phyloP scores from a whole-genome alignment of 2,329 filamentous ascomycete genomes.

The Colletotrichum costaricense region DNA sequence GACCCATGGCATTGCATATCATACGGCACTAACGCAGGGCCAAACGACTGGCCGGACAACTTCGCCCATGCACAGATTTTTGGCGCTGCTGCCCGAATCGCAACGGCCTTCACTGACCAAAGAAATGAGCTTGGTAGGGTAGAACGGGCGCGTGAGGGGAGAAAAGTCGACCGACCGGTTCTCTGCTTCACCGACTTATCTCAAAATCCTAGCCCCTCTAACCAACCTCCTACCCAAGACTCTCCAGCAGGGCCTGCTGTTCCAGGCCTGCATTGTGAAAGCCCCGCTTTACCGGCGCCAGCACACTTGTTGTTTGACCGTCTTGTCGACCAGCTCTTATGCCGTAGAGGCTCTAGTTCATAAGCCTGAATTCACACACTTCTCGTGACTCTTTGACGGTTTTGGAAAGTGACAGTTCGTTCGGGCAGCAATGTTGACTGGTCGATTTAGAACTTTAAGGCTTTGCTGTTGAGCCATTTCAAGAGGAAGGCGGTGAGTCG shows the following conservation, averaged over 20 bases:
- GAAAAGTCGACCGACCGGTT: neutral
- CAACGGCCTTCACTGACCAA: neutral
- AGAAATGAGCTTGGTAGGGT: neutral
- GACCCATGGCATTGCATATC: neutral
- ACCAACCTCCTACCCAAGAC: neutral
- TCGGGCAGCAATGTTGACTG: neutral
- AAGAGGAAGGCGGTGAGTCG: neutral
- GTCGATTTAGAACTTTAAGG: neutral
- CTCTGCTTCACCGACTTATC: constrained; percentile 3
- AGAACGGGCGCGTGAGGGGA: neutral
- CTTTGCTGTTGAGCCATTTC: too few relatives aligned
- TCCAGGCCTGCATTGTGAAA: neutral
- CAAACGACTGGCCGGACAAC: neutral
- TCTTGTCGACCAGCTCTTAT: neutral
- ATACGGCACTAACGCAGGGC: neutral
- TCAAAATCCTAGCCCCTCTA: neutral
- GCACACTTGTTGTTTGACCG: neutral
- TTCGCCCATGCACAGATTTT: neutral
- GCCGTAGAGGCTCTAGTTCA: neutral
- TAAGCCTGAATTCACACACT: neutral
- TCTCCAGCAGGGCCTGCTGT: neutral
- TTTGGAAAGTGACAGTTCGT: neutral
- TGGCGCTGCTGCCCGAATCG: neutral
- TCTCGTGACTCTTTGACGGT: neutral
- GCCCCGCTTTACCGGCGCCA: neutral